Percentiles rank a stretch among this genome's conserved stretches.
phyloP scores from a whole-genome alignment of 2,329 filamentous ascomycete genomes.

The Fusarium lateritium region DNA sequence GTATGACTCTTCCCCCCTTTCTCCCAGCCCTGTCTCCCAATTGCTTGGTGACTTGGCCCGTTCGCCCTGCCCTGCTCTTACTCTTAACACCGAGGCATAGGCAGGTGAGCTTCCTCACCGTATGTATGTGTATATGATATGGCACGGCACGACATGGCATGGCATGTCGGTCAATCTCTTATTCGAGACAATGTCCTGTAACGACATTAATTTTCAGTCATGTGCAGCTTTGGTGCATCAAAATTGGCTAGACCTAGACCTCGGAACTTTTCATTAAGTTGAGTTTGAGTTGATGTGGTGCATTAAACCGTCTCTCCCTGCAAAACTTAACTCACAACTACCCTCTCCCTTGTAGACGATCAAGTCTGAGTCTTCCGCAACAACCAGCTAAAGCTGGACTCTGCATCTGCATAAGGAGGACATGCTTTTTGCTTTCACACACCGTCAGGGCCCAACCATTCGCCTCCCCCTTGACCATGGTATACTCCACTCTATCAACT shows the following conservation, averaged over 20 bases:
- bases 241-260: slow-evolving; percentile 19
- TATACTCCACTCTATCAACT: slow-evolving; percentile 37
- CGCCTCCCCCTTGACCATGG: slow-evolving; percentile 42
- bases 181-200: slow-evolving; percentile 33
- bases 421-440: slow-evolving; percentile 27
- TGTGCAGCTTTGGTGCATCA: slow-evolving; percentile 28
- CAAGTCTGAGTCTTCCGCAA: slow-evolving; percentile 24
- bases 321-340: slow-evolving; percentile 17
- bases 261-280: slow-evolving; percentile 33
- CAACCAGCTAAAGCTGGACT: slow-evolving; percentile 21
- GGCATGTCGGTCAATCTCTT: slow-evolving; percentile 46
- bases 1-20: slow-evolving; percentile 35
- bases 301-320: slow-evolving; percentile 37
- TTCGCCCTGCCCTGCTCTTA: slow-evolving; percentile 43
- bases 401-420: slow-evolving; percentile 21
- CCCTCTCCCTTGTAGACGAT: slow-evolving; percentile 36
- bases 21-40: slow-evolving; percentile 40
- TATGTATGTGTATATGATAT: slow-evolving; percentile 41
- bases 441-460: slow-evolving; percentile 37
- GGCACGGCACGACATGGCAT: slow-evolving; percentile 13
- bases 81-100: slow-evolving; percentile 7
- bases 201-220: slow-evolving; percentile 37
- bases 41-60: slow-evolving; percentile 41
- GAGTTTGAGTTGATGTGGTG: slow-evolving; percentile 35
- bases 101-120: slow-evolving; percentile 27